Percentiles rank a stretch among this genome's conserved stretches.
Conservation (phyloP, 345 rosid species). For the Corchorus olitorius region DNA sequence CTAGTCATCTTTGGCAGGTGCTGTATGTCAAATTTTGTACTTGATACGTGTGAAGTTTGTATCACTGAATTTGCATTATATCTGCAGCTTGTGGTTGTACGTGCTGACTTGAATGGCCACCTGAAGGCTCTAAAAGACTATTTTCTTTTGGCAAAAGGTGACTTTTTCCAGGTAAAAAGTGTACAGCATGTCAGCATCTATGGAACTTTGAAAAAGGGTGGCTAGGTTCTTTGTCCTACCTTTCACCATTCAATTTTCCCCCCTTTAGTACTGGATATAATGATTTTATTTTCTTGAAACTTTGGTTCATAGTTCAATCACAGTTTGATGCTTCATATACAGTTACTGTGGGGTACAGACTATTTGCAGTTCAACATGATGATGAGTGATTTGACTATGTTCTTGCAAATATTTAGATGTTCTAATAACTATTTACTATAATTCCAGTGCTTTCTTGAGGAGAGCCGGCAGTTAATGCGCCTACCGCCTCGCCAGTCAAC, state of each 20-base stretch:
- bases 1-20: conserved; percentile 99
- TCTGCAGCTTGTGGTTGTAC: conserved; percentile 89
- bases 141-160: conserved; percentile 95
- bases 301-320: too few species aligned
- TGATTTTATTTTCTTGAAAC: background rate
- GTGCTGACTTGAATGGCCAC: conserved; percentile 92
- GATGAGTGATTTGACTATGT: background rate
- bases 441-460: conserved; percentile 93
- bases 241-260: background rate
- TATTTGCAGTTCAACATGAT: background rate
- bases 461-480: conserved; percentile 91
- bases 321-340: background rate
- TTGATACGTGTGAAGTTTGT: conserved; percentile 15
- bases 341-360: background rate
- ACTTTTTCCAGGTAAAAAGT: conserved; percentile 86
- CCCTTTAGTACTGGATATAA: background rate
- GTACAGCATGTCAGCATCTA: background rate
- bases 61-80: conserved; percentile 26
- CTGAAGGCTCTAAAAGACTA: conserved; percentile 94
- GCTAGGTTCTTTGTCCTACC: background rate
- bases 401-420: conserved; percentile 18
- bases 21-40: conserved; percentile 27
- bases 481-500: conserved; percentile 95
- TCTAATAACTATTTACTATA: conserved; percentile 21
- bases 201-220: background rate